Conservation (phyloP, 164 flowering plant species). For the Stephania cephalantha region DNA sequence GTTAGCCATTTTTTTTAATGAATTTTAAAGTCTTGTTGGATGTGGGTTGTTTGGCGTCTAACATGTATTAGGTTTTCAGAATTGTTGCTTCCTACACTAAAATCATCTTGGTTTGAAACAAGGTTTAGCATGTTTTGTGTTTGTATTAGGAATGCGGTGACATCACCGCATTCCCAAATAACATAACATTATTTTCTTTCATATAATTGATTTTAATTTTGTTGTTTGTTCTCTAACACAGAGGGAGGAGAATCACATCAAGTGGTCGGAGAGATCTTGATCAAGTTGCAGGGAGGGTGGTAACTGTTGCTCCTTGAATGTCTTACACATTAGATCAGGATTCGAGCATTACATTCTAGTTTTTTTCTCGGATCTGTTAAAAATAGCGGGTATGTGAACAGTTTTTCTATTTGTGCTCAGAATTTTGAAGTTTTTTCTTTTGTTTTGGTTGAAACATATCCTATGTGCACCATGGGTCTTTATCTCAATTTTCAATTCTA, state of each 20-base stretch:
- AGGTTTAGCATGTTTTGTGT: no score
- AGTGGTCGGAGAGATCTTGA: constrained; percentile 63
- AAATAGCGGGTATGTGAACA: not conserved
- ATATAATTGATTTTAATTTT: not conserved
- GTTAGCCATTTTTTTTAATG: no score
- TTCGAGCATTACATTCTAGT: not conserved
- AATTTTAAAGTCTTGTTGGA: no score
- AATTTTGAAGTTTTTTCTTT: not conserved
- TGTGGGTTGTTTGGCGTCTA: no score
- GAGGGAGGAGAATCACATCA: constrained; percentile 64
- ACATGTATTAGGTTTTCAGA: no score
- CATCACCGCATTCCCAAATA: no score
- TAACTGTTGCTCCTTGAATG: constrained; percentile 16
- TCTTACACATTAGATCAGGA: not conserved
- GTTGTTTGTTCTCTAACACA: constrained; percentile 11
- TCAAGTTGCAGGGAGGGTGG: constrained; percentile 58
- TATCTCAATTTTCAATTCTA: not conserved
- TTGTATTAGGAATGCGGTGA: no score
- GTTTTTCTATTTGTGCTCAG: not conserved
- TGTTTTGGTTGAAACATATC: not conserved
- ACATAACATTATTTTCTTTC: not conserved
- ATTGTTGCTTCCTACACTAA: no score
- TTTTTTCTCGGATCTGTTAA: not conserved
- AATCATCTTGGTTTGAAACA: no score
- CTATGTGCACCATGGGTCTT: not conserved